Base-by-base conservation (phyloP, 805 yeast species). In the Wickerhamomyces kurtzmanii region DNA sequence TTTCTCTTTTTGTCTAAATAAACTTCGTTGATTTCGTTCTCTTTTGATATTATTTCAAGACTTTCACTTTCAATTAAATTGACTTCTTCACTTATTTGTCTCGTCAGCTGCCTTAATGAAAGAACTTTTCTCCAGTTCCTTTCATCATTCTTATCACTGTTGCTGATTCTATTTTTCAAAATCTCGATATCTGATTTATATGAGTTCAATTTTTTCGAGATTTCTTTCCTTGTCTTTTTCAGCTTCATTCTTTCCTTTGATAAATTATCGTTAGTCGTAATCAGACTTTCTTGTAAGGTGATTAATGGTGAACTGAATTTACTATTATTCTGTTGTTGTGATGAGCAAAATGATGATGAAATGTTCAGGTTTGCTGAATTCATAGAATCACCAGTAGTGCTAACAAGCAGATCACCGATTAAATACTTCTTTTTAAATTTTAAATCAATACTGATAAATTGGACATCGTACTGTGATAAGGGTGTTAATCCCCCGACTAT, bases 401-500 rank as follows among this genome's bases (percentile, higher is more conserved):
- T 48, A 5, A 59, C 51, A 39, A 58, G 54, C 26, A 59, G 37
- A 40, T 60, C 65, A 15, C 59, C 54, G 26, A 58, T 47, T 22
- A 60, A 30, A 28, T 47, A 53, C 31, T 55, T 62, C 21, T 44
- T 49, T 17, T 40, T 44, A 12, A 38, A 45, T 28, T 53, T 49
- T 21, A 51, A 39, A 19, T 42, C 45, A 26, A 59, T 50, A 29
- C 57, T 50, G 31, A 60, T 51, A 30, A 60, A 59, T 31, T 59
- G 63, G 27, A 78, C 61, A 36, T 73, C 78, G 36, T 77, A 79
- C 34, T 75, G 77, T 8, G 79, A 69, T 12, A 65, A 46, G 2
- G 84, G 82, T 17, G 76, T 71, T 21, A 78, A 53, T 0, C 85
- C 85, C 38, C 73, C 68, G 12, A 78, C 71, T 2, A 74, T 63